Percentiles rank a stretch among this genome's conserved stretches.
Conservation (phyloP, 202 grass and related monocot genomes). For the Brachypodium distachyon region DNA sequence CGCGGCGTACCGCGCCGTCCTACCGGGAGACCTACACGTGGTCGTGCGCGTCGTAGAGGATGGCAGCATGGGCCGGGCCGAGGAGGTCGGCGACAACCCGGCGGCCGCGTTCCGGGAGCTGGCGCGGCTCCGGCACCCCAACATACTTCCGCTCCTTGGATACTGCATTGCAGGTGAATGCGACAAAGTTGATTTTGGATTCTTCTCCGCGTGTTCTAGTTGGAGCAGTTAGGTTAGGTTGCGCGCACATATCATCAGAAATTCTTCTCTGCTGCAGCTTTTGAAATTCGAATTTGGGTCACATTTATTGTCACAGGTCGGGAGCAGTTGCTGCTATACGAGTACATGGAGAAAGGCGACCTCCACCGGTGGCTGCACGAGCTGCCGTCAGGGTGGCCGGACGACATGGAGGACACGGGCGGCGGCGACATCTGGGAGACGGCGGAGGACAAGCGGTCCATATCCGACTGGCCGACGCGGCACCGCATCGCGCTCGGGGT, state of each 20-base stretch:
- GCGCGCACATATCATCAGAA: background rate
- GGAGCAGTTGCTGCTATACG: slow-evolving; percentile 78
- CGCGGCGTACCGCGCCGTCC: slow-evolving; percentile 75
- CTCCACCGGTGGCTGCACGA: slow-evolving; percentile 96
- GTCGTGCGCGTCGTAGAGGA: slow-evolving; percentile 72
- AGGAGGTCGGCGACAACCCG: slow-evolving; percentile 12
- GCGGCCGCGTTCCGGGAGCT: slow-evolving; percentile 47
- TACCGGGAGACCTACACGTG: slow-evolving; percentile 68
- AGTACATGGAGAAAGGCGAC: slow-evolving; percentile 97
- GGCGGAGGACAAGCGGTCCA: slow-evolving; percentile 33
- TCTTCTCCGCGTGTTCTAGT: background rate
- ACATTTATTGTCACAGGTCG: slow-evolving; percentile 45
- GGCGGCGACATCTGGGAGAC: slow-evolving; percentile 56
- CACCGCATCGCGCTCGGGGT: slow-evolving; percentile 74
- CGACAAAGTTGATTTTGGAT: background rate
- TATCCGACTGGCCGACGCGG: slow-evolving; percentile 57
- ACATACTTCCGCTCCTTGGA: slow-evolving; percentile 78
- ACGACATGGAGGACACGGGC: slow-evolving; percentile 45
- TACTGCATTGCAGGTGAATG: slow-evolving; percentile 73
- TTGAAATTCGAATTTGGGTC: background rate
- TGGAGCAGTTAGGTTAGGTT: slow-evolving; percentile 35
- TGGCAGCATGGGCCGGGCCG: slow-evolving; percentile 12
- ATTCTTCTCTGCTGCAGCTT: background rate
- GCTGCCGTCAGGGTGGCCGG: slow-evolving; percentile 56
- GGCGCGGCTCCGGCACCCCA: slow-evolving; percentile 74